These are phyloP conservation scores for Raffaelea arxii DNA, from an alignment of 2,329 filamentous ascomycete genomes.

Conservation along the genomic window DNA sequence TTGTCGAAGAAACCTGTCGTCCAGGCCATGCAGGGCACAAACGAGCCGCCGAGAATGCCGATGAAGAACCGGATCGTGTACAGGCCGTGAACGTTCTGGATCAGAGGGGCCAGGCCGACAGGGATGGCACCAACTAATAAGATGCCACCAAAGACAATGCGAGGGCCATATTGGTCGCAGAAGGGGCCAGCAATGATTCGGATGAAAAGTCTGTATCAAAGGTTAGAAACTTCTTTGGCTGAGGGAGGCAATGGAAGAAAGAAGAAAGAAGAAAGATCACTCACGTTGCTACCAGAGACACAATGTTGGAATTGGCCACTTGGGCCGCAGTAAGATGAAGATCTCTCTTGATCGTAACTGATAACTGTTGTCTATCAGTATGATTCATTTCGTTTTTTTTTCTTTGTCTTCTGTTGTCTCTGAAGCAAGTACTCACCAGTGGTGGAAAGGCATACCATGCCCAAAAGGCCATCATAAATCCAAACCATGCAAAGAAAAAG, in stretches of 20 bases:
- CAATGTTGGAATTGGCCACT: slow-evolving; percentile 83
- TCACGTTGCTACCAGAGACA: slow-evolving; percentile 63
- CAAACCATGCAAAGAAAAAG: slow-evolving; percentile 83
- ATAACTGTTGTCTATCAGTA: slow-evolving; percentile 32
- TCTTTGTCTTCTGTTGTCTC: not conserved
- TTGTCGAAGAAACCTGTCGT: slow-evolving; percentile 90
- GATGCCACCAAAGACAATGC: slow-evolving; percentile 66
- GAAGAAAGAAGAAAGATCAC: slow-evolving; percentile 13
- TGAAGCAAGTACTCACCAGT: slow-evolving; percentile 40
- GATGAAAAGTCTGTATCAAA: slow-evolving; percentile 51
- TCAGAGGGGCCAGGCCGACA: slow-evolving; percentile 70
- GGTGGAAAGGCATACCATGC: slow-evolving; percentile 92
- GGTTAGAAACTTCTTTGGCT: not conserved
- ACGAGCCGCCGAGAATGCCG: slow-evolving; percentile 66
- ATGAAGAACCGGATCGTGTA: slow-evolving; percentile 70
- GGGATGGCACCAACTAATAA: slow-evolving; percentile 73
- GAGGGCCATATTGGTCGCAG: slow-evolving; percentile 79
- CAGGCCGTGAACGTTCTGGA: slow-evolving; percentile 58
- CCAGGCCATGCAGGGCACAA: slow-evolving; percentile 87
- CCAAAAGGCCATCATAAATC: slow-evolving; percentile 81
- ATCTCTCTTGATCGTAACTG: slow-evolving; percentile 71
- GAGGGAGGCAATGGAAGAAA: not conserved
- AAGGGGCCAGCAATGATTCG: slow-evolving; percentile 69
- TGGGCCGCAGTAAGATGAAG: slow-evolving; percentile 60
- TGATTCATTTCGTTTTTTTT: not conserved